Base-by-base conservation (phyloP, 345 rosid genomes). In the Brassica incana region DNA sequence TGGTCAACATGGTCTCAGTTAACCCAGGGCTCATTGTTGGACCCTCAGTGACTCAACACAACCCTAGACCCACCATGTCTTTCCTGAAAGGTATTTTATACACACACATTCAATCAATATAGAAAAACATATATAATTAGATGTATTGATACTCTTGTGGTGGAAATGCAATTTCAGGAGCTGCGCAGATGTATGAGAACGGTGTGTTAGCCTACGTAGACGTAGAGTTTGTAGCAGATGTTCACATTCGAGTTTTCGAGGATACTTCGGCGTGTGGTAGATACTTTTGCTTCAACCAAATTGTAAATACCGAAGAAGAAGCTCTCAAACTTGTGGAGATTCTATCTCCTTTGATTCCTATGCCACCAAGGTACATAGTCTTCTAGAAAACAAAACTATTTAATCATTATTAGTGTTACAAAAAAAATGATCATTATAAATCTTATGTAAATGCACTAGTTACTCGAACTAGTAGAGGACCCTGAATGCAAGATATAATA, bases 221-320 rank as follows among this genome's bases (percentile, higher is more conserved):
- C 10, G 87, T 86, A 10, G 76, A 61, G 10, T 93, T 93, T 74
- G 73, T 93, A 3, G 97, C 86, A 1, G 88, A 91, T 62, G 88
- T 89, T 29, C 94, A 94, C 65, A 87, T 94, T 72, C 83, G 92
- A 74, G 91, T 88, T 8, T 86, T 90, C 4, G 88, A 89, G 67
- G 95, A 94, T 61, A 76, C 33, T 10, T 89, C 95, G 0, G 84
- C 98, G 0, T 74, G 84, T 60, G 97, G 98, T 5, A 77, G 97
- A 66, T 94, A 94, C 83, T 90, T 94, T 52, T 92, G 95, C 83
- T 91, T 91, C 87, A 86, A 88, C 36, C 90, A 87, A 75, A 88
- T 86, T 4, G 96, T 87, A 20, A 87, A 84, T 32, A 85, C 89
- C 0, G 88, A 87, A 72, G 89, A 92, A 71, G 85, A 87, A 73